Base-by-base conservation (phyloP, 2,329 filamentous ascomycete species). In the Metarhizium album region DNA sequence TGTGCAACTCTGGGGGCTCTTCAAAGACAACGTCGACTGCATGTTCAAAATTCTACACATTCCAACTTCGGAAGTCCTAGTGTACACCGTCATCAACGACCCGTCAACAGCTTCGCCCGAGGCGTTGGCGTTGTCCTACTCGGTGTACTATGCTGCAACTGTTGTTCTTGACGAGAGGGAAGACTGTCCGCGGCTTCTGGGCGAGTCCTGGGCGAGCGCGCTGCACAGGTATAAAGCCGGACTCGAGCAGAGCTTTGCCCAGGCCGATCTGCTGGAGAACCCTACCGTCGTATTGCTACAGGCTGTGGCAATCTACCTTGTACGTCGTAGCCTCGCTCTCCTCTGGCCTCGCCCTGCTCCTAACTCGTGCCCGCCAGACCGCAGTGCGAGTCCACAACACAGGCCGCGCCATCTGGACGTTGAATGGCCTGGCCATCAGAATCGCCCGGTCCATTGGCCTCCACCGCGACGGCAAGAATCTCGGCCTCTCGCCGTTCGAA, bases 401-500 rank as follows among this genome's bases (percentile, higher is more conserved):
- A 0, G 63, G 67, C 11, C 60, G 64, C 13, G 62, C 65, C 3
- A 57, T 66, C 3, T 73, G 70, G 66, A 66, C 66, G 1, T 53
- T 75, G 9, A 70, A 67, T 24, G 73, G 73, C 0, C 61, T 74
- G 3, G 70, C 69, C 2, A 64, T 76, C 29, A 67, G 74, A 8
- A 66, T 74, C 18, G 74, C 72, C 2, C 68, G 75, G 53, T 68
- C 68, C 2, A 71, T 80, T 27, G 79, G 79, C 0, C 65, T 82
- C 2, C 78, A 82, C 53, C 69, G 74, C 11, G 77, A 81, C 46
- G 68, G 69, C 9, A 62, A 60, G 1, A 62, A 66, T 20, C 64
- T 80, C 2, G 69, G 69, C 0, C 62, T 82, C 0, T 65, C 72
- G 0, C 71, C 74, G 0, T 80, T 78, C 45, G 77, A 82, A 47